These are phyloP conservation scores for Trichoderma atroviride DNA, from an alignment of 2,329 filamentous ascomycete species.

Conservation along the genomic window DNA sequence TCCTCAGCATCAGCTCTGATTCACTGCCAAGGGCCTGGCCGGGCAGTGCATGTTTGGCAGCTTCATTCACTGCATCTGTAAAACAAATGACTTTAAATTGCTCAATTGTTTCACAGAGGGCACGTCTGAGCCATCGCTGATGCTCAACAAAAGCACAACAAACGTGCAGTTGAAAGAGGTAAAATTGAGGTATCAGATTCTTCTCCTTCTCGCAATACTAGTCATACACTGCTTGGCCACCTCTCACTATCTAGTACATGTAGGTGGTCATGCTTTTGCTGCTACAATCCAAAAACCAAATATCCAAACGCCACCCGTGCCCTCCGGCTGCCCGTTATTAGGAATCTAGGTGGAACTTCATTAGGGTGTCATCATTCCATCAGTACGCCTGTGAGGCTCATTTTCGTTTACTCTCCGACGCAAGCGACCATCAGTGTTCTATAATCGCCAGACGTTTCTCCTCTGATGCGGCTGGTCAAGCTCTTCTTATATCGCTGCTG, in stretches of 20 bases:
- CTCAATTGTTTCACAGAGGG: background rate
- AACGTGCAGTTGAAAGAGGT: background rate
- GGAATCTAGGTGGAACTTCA: background rate
- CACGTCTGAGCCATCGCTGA: background rate
- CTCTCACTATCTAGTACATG: background rate
- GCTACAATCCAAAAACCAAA: background rate
- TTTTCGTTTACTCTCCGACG: constrained; percentile 48
- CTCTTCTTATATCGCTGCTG: constrained; percentile 68
- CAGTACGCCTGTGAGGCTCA: background rate
- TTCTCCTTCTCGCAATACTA: background rate
- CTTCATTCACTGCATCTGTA: background rate
- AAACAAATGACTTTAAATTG: background rate
- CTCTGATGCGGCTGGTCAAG: constrained; percentile 69
- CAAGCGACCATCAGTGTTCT: constrained; percentile 74
- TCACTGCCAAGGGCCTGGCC: background rate
- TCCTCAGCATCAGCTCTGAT: constrained; percentile 5
- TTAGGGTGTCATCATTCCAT: constrained; percentile 1
- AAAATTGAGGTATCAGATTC: background rate
- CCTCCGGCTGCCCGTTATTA: background rate
- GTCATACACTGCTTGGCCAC: background rate
- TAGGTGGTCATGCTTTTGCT: background rate
- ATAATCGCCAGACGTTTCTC: constrained; percentile 87
- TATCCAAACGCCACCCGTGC: constrained; percentile 3
- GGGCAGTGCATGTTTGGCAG: background rate
- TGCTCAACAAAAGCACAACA: background rate